phyloP scores from a whole-genome alignment of 768 basidiomycete species.

The Nidularia sp. region DNA sequence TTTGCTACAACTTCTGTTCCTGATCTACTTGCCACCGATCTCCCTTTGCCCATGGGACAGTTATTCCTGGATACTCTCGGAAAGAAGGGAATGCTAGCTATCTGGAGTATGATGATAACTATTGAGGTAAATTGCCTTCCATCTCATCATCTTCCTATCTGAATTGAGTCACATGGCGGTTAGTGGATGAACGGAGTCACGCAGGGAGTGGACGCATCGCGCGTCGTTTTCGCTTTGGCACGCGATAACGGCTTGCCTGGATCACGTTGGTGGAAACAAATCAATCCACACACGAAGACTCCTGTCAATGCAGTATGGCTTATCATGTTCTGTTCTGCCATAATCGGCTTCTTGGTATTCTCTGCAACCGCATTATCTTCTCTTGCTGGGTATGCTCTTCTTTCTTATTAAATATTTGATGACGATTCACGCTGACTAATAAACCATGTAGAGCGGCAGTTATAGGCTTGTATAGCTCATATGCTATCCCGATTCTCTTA shows the following conservation, averaged over 20 bases:
- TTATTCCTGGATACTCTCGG: conserved; percentile 53
- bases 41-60: conserved; percentile 60
- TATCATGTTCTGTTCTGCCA: conserved; percentile 20
- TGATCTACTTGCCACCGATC: conserved; percentile 33
- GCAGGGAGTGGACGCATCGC: conserved; percentile 62
- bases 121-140: conserved; percentile 5
- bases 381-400: conserved; percentile 22
- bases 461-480: not conserved
- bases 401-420: not conserved
- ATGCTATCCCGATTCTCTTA: not conserved
- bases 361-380: conserved; percentile 26
- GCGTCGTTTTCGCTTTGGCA: conserved; percentile 62
- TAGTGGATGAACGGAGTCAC: conserved; percentile 63
- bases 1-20: conserved; percentile 49
- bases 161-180: not conserved
- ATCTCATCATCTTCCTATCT: not conserved
- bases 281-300: conserved; percentile 23
- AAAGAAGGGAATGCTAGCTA: conserved; percentile 54
- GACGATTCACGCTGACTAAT: not conserved
- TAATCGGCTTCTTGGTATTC: conserved; percentile 25
- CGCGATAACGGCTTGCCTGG: conserved; percentile 34
- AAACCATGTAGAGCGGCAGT: not conserved
- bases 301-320: conserved; percentile 39
- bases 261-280: conserved; percentile 28
- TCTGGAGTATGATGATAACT: conserved; percentile 59